Evolutionary conservation across 805 yeast genomes (phyloP), one percentile per base, ranked within the genome.

Genomic region (Metschnikowia proteae): DNA sequence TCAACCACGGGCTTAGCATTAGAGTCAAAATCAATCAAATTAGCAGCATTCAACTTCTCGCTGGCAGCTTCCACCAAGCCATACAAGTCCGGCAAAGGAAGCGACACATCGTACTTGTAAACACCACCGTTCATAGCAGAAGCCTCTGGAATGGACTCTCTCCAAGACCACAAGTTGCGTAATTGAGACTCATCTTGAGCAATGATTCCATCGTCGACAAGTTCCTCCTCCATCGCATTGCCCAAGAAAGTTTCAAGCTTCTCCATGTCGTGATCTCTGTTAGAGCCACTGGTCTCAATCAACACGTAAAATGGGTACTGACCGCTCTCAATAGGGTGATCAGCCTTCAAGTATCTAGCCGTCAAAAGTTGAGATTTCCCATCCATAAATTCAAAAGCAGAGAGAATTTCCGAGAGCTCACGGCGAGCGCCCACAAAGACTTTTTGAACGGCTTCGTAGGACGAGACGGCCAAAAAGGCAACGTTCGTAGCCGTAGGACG

Each of bases 361-460:
- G 89, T 81, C 52, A 88, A 71, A 36, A 70, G 57, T 70, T 80
- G 96, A 29, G 85, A 83, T 55, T 74, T 80, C 27, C 74, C 70
- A 65, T 91, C 98, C 96, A 91, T 91, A 57, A 90, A 86, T 67
- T 91, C 98, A 67, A 90, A 91, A 7, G 97, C 97, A 29, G 96
- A 86, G 53, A 91, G 73, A 55, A 92, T 83, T 65, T 91, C 98
- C 35, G 86, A 80, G 35, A 91, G 79, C 56, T 88, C 96, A 38
- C 70, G 66, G 59, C 86, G 85, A 25, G 97, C 96, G 54, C 79
- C 80, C 31, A 80, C 82, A 67, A 90, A 91, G 1, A 90, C 83
- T 59, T 84, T 71, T 67, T 84, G 92, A 42, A 91, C 97, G n/a
- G 83, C 79, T 58, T 87, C 94, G 65, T 84, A 91, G 22, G 84